Conservation (phyloP, 176 grass and related monocot species). For the Puya raimondii region DNA sequence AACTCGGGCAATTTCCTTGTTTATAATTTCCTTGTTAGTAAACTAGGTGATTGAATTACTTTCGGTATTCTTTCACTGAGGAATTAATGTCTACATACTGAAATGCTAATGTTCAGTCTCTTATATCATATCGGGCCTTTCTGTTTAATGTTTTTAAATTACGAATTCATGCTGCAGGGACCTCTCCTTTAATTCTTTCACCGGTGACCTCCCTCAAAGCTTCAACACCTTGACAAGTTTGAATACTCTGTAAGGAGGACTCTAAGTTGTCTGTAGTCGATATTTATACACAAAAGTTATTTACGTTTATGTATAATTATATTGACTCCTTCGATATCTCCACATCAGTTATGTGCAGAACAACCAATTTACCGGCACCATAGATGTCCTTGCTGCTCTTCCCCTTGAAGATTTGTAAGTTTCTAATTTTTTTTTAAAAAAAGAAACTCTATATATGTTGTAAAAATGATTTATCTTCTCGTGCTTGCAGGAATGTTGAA, state of each 20-base stretch:
- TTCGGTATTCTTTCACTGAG: no score
- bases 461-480: constrained; percentile 11
- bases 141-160: not conserved
- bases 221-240: constrained; percentile 53
- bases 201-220: constrained; percentile 63
- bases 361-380: constrained; percentile 62
- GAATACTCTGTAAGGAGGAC: constrained; percentile 51
- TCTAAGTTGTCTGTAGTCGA: not conserved
- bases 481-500: constrained; percentile 50
- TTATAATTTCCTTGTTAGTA: no score
- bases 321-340: not conserved
- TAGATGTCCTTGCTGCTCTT: constrained; percentile 59
- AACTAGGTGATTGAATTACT: no score
- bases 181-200: constrained; percentile 56
- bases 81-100: no score
- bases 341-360: constrained; percentile 68
- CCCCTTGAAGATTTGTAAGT: constrained; percentile 75
- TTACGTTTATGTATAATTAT: not conserved
- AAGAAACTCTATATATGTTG: constrained; percentile 1
- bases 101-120: not conserved
- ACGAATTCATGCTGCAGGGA: constrained; percentile 44
- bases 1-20: no score
- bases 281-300: not conserved
- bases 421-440: constrained; percentile 11
- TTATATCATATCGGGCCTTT: not conserved